Evolutionary conservation across 2,329 filamentous ascomycete genomes (phyloP), one percentile per base, ranked within the genome.

Genomic region (Chaetomium globosum): DNA sequence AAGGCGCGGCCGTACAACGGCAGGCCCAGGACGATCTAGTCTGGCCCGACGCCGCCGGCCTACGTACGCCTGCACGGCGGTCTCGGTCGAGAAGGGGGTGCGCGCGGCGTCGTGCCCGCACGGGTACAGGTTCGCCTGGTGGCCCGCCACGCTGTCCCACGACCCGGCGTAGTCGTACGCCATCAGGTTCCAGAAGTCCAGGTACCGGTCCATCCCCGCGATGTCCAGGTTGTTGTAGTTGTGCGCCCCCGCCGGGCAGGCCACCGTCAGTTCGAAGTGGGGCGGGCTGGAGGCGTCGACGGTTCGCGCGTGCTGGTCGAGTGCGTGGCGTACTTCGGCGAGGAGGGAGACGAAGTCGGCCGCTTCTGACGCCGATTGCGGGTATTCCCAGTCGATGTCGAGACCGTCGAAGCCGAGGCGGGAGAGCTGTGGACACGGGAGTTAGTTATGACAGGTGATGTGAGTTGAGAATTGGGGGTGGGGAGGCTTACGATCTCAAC

Each of bases 1-100:
- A 97, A 98, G 0, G 91, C 87, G 43, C 93, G 90, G 1, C 94
- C 94, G 75, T 97, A 98, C 13, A 98, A 80, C 2, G 94, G 93
- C 90, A 97, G 94, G 2, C 94, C 93, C 16, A 97, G 77, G 3
- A 97, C 90, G 61, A 98, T 86, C 78, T 97, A 97, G 67, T 81
- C 74, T 0, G 87, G 75, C 0, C 83, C 74, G 0, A 97, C 87
- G 7, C 89, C 88, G 13, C 84, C 84, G 82, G 1, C 78, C 74
- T 19, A 85, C 80, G 79, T 97, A 98, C 71, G 87, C 83, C 13
- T 87, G 79, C 7, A 98, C 79, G 0, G 93, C 93, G 0, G 83
- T 80, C 4, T 85, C 80, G 2, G 90, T 91, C 77, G 85, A 92
- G 79, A 93, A 97, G 0, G 93, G 93, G 0, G 94, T 97, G 60